A percentile compares a stretch with the other conserved stretches of the same genome.
phyloP scores from a whole-genome alignment of 2,329 filamentous ascomycete species.

The Ceratocystis huliohia region DNA sequence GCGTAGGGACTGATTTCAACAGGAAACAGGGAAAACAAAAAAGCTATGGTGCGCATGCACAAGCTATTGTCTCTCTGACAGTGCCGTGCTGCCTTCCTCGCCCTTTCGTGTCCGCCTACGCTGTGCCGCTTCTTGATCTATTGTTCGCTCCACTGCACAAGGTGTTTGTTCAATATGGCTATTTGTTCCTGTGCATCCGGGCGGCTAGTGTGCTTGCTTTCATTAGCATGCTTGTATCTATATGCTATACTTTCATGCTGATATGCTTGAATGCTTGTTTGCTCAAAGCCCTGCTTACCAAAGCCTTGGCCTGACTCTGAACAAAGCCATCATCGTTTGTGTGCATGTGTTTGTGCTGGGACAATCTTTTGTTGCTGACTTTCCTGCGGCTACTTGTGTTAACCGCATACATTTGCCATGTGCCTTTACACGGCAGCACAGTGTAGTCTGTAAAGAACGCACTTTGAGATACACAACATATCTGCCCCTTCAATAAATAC shows the following conservation, averaged over 20 bases:
- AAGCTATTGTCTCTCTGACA: background rate
- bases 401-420: background rate
- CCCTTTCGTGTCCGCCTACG: background rate
- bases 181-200: slow-evolving; percentile 3
- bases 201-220: background rate
- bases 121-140: background rate
- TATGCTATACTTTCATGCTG: background rate
- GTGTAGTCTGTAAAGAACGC: no score
- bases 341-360: no score
- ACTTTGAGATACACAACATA: no score
- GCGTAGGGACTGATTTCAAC: background rate
- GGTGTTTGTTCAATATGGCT: background rate
- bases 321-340: no score
- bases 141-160: background rate
- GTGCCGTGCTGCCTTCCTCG: background rate
- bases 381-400: no score
- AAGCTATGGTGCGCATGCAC: no score
- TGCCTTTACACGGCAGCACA: background rate
- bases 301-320: no score
- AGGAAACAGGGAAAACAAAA: background rate
- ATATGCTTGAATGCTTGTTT: background rate
- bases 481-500: no score
- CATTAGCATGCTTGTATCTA: no score
- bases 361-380: no score
- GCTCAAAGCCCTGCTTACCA: no score